phyloP scores from a whole-genome alignment of 257 asterid genomes.

The Solanum pennellii region DNA sequence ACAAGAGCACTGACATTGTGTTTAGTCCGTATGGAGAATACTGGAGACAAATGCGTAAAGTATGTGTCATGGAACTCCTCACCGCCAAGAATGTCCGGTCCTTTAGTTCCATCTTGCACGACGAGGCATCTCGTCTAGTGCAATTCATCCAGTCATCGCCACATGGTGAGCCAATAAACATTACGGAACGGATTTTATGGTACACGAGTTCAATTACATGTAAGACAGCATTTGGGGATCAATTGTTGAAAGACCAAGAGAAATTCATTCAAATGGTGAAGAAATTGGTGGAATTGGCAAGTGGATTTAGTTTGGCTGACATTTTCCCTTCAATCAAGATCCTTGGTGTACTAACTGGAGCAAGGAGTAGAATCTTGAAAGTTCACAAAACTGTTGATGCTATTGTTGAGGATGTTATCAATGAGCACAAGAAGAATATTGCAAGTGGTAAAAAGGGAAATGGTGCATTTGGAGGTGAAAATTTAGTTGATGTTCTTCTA shows the following conservation, averaged over 20 bases:
- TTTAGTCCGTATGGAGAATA: constrained; percentile 25
- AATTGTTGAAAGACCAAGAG: neutral
- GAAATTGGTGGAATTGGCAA: neutral
- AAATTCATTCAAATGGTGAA: neutral
- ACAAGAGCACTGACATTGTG: constrained; percentile 1
- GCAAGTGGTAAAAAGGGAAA: neutral
- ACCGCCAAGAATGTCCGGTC: constrained; percentile 16
- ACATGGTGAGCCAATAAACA: neutral
- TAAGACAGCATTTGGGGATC: neutral
- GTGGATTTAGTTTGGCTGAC: neutral
- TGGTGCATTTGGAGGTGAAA: neutral
- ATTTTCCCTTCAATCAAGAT: neutral
- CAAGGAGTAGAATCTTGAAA: neutral
- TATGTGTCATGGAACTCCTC: constrained; percentile 22
- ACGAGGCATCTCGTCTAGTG: constrained; percentile 4
- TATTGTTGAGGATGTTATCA: neutral
- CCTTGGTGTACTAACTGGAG: neutral
- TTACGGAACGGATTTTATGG: neutral
- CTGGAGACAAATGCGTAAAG: constrained; percentile 36
- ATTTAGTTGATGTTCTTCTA: constrained; percentile 4
- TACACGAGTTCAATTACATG: neutral
- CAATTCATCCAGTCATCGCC: neutral
- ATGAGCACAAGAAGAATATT: neutral
- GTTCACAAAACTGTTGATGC: neutral
- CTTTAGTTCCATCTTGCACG: constrained; percentile 1